A percentile compares a stretch with the other conserved stretches of the same genome.
These are phyloP conservation scores for Paraphaeosphaeria sporulosa DNA, from an alignment of 2,329 filamentous ascomycete species.

Conservation along the genomic window DNA sequence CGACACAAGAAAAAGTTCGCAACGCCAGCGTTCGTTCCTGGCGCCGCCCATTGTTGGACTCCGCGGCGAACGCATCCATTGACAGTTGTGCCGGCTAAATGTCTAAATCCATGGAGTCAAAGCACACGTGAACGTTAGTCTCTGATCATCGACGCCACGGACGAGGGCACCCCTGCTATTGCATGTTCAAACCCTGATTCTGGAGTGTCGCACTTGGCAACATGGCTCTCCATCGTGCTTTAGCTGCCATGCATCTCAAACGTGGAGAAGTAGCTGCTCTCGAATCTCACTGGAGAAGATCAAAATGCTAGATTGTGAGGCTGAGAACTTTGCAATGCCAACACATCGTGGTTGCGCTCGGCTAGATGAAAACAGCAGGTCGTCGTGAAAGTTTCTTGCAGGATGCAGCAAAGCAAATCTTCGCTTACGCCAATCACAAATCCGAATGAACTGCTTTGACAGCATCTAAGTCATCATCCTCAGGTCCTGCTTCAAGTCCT, in stretches of 20 bases:
- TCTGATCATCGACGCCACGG: slow-evolving; percentile 25
- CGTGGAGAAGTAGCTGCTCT: neutral
- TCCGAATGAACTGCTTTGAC: slow-evolving; percentile 7
- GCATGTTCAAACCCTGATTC: neutral
- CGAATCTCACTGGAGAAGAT: neutral
- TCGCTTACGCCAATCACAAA: slow-evolving; percentile 24
- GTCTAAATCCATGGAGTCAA: slow-evolving; percentile 17
- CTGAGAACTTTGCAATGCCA: slow-evolving; percentile 1
- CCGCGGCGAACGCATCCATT: slow-evolving; percentile 5
- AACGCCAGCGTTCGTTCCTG: slow-evolving; percentile 11
- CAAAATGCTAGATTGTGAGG: neutral
- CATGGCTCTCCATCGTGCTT: slow-evolving; percentile 11
- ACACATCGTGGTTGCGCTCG: slow-evolving; percentile 4
- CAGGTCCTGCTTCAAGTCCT: neutral
- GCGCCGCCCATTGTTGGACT: neutral
- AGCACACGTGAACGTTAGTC: slow-evolving; percentile 19
- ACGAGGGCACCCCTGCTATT: slow-evolving; percentile 18
- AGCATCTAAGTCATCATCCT: slow-evolving; percentile 1
- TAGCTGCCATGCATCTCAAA: neutral
- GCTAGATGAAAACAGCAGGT: slow-evolving; percentile 18
- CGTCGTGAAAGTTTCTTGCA: slow-evolving; percentile 9
- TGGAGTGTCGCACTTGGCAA: slow-evolving; percentile 14
- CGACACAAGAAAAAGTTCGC: neutral
- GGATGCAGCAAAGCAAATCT: slow-evolving; percentile 27
- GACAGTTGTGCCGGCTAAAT: slow-evolving; percentile 25